Evolutionary conservation across 441 rosid genomes (phyloP), one percentile per base, ranked within the genome.

Genomic region (Corymbia calophylla): DNA sequence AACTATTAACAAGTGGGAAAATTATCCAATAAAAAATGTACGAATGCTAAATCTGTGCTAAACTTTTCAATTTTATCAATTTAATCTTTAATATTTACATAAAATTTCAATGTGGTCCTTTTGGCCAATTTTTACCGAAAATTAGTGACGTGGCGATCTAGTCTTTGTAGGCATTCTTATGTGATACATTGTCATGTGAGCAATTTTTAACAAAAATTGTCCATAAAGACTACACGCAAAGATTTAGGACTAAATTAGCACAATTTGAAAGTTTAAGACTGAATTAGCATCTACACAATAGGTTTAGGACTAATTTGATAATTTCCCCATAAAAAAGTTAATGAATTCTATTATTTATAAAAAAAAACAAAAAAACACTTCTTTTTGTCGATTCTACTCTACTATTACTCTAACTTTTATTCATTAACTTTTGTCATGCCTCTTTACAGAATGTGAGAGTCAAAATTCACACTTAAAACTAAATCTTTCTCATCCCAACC

Each of bases 81-180:
- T 64, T 15, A 15, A 16, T 64, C 21, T 7, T 15, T n/a, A 64
- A n/a, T 1, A 1, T n/a, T 64, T n/a, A 16, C 0, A 1, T 0
- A 0, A 1, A 64, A 64, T 0, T 32, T 9, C 0, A 15, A n/a
- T n/a, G 0, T n/a, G 8, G 9, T 64, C 70, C 16, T n/a, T 64
- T 5, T 4, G 0, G 8, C 0, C 70, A 64, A 64, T 64, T 7
- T 60, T n/a, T 2, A 64, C 19, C 1, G 4, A 7, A n/a, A 64
- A n/a, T 64, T 19, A 0, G 0, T 64, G 17, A 64, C 0, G 32
- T 64, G 58, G 23, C 0, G 17, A 5, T 64, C 5, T n/a, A 64
- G 15, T 62, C 73, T 64, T 64, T n/a, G 73, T n/a, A 1, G 0
- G 10, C 5, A 9, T 8, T 62, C 2, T 25, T 62, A 29, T 29